phyloP scores from a whole-genome alignment of 192 early-diverging fungal genomes.

The Coemansia sp. region DNA sequence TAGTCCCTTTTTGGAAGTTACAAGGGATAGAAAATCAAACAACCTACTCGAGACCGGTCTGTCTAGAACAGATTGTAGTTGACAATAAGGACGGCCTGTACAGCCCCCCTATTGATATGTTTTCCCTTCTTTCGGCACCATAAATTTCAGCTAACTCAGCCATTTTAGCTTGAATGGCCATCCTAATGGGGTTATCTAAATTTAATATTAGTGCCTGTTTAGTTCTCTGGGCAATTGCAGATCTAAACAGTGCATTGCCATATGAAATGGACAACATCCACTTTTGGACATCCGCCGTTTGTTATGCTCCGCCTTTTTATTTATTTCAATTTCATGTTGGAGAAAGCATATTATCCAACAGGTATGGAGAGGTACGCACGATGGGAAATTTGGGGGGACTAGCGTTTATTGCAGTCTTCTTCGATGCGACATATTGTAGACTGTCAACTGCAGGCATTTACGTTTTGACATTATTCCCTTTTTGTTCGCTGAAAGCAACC shows the following conservation, averaged over 20 bases:
- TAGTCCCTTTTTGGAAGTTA: background rate
- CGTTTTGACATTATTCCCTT: background rate
- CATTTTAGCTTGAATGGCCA: background rate
- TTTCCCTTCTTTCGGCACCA: background rate
- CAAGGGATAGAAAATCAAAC: background rate
- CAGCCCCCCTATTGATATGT: background rate
- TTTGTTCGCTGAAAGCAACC: background rate
- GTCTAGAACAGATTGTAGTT: background rate
- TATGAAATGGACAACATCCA: background rate
- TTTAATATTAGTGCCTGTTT: constrained; percentile 2
- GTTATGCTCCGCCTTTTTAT: background rate
- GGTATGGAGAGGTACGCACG: background rate
- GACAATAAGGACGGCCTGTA: background rate
- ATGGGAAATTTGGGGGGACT: background rate
- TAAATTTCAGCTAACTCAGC: background rate
- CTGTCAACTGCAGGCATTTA: background rate
- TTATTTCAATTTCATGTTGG: background rate
- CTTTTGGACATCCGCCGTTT: background rate
- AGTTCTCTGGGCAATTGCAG: background rate
- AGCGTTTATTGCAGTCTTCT: background rate
- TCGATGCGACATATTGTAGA: background rate
- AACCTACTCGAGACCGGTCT: background rate
- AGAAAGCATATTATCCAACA: background rate
- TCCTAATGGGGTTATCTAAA: background rate
- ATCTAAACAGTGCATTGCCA: background rate